Conservation (phyloP, 2,329 filamentous ascomycete species). For the Tolypocladium pustulatum region DNA sequence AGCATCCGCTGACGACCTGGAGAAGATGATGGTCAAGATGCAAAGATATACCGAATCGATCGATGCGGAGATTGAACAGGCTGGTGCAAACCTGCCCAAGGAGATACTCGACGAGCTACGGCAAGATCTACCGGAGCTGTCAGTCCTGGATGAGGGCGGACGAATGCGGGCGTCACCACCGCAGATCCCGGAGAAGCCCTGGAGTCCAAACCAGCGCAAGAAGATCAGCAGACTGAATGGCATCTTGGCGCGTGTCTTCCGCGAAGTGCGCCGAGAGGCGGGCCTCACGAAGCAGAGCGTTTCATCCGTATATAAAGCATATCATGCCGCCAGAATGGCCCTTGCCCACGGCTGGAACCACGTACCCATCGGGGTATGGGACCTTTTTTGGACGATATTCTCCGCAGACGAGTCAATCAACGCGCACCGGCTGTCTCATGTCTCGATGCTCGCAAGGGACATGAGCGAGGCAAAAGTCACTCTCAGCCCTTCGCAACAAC, state of each 20-base stretch:
- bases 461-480: constrained; percentile 48
- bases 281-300: constrained; percentile 24
- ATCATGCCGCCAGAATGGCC: constrained; percentile 32
- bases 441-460: constrained; percentile 54
- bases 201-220: constrained; percentile 25
- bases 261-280: constrained; percentile 15
- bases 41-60: constrained; percentile 24
- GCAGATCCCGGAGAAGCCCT: constrained; percentile 24
- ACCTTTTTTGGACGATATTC: constrained; percentile 54
- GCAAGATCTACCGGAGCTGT: constrained; percentile 15
- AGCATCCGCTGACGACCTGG: constrained; percentile 20
- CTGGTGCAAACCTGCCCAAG: constrained; percentile 18
- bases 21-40: constrained; percentile 21
- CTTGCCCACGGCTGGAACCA: constrained; percentile 36
- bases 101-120: constrained; percentile 22
- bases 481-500: constrained; percentile 46
- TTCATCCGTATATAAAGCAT: constrained; percentile 36
- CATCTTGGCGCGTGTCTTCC: constrained; percentile 15
- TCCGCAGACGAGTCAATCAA: constrained; percentile 40
- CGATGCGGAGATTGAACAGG: constrained; percentile 22
- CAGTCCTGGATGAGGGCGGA: constrained; percentile 12
- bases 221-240: constrained; percentile 27
- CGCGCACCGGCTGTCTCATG: constrained; percentile 46
- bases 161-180: constrained; percentile 15
- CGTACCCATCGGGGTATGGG: constrained; percentile 52